Base-by-base conservation (phyloP, 2,329 filamentous ascomycete species). In the Aquanectria penicillioides region DNA sequence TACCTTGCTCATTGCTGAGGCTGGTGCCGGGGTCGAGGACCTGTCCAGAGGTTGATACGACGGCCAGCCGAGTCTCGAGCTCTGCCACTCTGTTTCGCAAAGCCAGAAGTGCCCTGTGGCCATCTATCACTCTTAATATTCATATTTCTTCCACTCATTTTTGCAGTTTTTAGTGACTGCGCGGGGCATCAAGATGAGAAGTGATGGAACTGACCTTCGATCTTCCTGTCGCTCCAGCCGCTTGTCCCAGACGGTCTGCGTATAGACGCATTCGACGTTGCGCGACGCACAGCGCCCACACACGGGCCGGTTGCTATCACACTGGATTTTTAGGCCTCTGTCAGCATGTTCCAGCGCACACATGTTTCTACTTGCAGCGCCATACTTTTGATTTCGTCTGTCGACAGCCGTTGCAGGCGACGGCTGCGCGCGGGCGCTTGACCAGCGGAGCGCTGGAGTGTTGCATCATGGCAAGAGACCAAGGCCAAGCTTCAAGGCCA, bases 221-320 rank as follows among this genome's bases (percentile, higher is more conserved):
- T 68, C 65, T 28, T 62, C 62, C 26, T 66, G 64, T 3, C 67
- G 65, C 22, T 67, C 60, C 49, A 69, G 62, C 26, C 67, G 66
- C 51, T 67, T 68, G 51, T 69, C 67, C 23, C 60, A 65, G 9
- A 60, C 63, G 18, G 58, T 64, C 38, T 64, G 57, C 17, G 64
- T 61, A 28, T 68, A 69, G 33, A 64, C 56, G 36, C 67, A 69
- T 6, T 55, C 52, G 40, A 61, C 34, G 28, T 49, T 57, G 23
- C 52, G 52, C 18, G 48, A 50, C 1, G 37, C 43, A 37, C 67
- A 69, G 20, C 66, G 66, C 43, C 64, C 64, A 52, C 67, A 69
- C 3, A 61, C 55, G 11, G 67, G 66, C 15, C 55, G 47, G 15
- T 48, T 51, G 28, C 64, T 63, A 36, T 69, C 66, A 36, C 67